Percentiles rank a stretch among this genome's conserved stretches.
These are phyloP conservation scores for Solanum hybrid DNA, from an alignment of 305 asterid genomes.

Conservation along the genomic window DNA sequence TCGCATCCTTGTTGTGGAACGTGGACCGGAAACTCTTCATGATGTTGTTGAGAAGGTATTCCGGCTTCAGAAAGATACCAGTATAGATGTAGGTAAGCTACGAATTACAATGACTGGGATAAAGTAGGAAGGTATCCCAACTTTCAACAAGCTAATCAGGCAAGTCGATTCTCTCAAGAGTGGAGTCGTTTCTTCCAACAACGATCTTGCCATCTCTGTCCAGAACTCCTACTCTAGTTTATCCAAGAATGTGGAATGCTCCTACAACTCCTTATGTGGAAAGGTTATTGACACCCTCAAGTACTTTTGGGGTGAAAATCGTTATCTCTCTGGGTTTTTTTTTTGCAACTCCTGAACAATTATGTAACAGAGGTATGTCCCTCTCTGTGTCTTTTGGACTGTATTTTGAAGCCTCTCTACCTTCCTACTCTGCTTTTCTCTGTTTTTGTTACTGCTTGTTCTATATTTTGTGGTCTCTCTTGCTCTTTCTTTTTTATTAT, in stretches of 20 bases:
- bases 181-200: too few species aligned
- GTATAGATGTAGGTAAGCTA: background rate
- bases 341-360: background rate
- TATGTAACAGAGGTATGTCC: too few species aligned
- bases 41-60: too few species aligned
- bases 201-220: too few species aligned
- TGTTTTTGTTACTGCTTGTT: too few species aligned
- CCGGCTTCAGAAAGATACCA: background rate
- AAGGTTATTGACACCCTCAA: background rate
- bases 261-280: background rate
- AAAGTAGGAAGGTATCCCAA: background rate
- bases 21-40: too few species aligned
- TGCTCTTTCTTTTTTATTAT: background rate
- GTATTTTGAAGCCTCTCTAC: background rate
- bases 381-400: too few species aligned
- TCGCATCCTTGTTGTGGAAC: too few species aligned
- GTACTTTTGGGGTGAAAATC: background rate
- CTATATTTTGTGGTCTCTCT: background rate
- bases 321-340: background rate
- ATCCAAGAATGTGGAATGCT: background rate
- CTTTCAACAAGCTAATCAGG: background rate
- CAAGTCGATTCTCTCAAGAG: too few species aligned
- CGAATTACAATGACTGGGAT: background rate
- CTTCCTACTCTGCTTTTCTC: background rate
- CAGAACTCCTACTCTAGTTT: background rate